Evolutionary conservation across 352 stramenopile genomes (phyloP).

Genomic region (Aphanomyces euteiches): DNA sequence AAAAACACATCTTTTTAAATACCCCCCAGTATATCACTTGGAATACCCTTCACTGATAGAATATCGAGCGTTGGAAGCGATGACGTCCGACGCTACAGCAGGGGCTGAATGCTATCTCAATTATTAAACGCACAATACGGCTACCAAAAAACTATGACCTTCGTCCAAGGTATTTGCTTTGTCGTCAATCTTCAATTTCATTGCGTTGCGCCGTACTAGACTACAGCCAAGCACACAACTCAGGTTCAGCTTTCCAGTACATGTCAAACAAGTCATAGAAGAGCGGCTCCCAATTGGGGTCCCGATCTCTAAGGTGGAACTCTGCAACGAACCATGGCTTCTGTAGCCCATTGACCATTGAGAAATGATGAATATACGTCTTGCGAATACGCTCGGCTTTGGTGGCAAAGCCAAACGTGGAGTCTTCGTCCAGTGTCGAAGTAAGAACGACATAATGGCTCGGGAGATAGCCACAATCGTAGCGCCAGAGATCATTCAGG

Average conservation of each 20-base stretch:
- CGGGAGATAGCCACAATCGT: constrained; percentile 11
- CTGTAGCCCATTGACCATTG: not conserved
- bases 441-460: constrained; percentile 23
- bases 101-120: too few relatives aligned
- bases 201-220: not conserved
- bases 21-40: too few relatives aligned
- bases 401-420: constrained; percentile 1
- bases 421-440: not conserved
- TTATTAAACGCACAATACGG: too few relatives aligned
- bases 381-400: constrained; percentile 1
- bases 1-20: too few relatives aligned
- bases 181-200: too few relatives aligned
- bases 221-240: constrained; percentile 2
- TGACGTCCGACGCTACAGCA: too few relatives aligned
- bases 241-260: not conserved
- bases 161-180: too few relatives aligned
- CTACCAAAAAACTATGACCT: too few relatives aligned
- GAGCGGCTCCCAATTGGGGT: not conserved
- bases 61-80: too few relatives aligned
- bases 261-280: constrained; percentile 18
- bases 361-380: constrained; percentile 28
- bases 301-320: not conserved
- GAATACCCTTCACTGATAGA: too few relatives aligned
- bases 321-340: constrained; percentile 7
- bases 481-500: constrained; percentile 2